phyloP scores from a whole-genome alignment of 192 early-diverging fungal genomes.

The Backusella luteola region DNA sequence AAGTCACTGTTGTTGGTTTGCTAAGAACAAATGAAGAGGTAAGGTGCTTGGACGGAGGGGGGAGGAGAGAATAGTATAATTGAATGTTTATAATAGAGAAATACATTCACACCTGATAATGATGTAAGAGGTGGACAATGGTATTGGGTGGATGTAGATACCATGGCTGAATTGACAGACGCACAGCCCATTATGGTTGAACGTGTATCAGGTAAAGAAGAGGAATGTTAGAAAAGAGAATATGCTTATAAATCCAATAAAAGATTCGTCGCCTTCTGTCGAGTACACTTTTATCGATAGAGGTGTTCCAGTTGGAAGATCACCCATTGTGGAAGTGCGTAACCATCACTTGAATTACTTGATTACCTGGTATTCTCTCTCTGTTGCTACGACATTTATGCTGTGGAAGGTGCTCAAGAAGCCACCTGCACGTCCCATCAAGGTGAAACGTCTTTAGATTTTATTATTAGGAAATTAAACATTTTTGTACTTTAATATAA shows the following conservation, averaged over 20 bases:
- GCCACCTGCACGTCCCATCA: conserved; percentile 34
- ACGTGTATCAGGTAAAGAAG: conserved; percentile 53
- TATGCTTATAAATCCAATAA: not conserved
- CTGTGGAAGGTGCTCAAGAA: conserved; percentile 60
- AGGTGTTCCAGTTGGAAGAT: conserved; percentile 72
- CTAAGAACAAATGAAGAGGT: conserved; percentile 60
- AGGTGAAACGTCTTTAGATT: conserved; percentile 21
- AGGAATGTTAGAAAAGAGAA: not conserved
- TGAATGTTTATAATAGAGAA: conserved; percentile 30
- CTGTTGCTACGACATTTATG: conserved; percentile 67
- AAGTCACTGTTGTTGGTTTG: conserved; percentile 66
- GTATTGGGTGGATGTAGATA: conserved; percentile 76
- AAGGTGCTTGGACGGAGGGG: not conserved
- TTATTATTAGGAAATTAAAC: not conserved
- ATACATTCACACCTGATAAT: conserved; percentile 60
- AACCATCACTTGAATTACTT: conserved; percentile 89
- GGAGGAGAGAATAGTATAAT: too few species aligned
- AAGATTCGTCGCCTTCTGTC: conserved; percentile 40
- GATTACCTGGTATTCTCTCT: conserved; percentile 84
- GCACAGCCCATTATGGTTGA: conserved; percentile 79
- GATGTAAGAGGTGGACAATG: conserved; percentile 71
- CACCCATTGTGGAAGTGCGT: conserved; percentile 69
- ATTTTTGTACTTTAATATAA: not conserved
- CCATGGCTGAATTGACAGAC: conserved; percentile 66
- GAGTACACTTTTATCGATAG: conserved; percentile 51